These are phyloP conservation scores for Phaffia rhodozyma DNA, from an alignment of 1,284 basidiomycete species.

Conservation along the genomic window DNA sequence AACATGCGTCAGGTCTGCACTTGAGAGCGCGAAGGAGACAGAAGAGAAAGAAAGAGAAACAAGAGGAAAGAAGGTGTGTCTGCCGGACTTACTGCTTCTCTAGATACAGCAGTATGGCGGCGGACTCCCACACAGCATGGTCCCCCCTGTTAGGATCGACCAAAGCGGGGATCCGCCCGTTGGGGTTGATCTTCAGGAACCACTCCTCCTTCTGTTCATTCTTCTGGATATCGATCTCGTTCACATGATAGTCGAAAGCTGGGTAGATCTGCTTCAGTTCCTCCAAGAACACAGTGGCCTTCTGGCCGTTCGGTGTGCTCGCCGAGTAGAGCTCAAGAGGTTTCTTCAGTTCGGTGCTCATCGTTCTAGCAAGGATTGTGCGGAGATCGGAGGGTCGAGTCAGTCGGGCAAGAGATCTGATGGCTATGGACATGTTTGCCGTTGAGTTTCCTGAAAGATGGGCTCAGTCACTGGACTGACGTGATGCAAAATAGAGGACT, in stretches of 20 bases:
- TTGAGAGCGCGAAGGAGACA: no score
- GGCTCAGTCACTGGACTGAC: no score
- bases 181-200: slow-evolving; percentile 53
- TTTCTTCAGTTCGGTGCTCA: not conserved
- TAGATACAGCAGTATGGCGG: slow-evolving; percentile 51
- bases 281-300: slow-evolving; percentile 49
- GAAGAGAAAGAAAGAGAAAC: no score
- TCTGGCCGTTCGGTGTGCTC: slow-evolving; percentile 53
- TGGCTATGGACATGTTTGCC: no score
- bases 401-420: no score
- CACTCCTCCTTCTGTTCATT: slow-evolving; percentile 48
- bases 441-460: no score
- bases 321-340: slow-evolving; percentile 50
- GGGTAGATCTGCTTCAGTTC: slow-evolving; percentile 53
- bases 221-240: slow-evolving; percentile 43
- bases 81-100: slow-evolving; percentile 8
- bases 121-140: slow-evolving; percentile 54
- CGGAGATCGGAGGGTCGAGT: no score
- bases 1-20: no score
- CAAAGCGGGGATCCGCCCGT: slow-evolving; percentile 51
- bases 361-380: no score
- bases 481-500: no score
- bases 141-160: slow-evolving; percentile 43
- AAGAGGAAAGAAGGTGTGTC: no score
- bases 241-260: slow-evolving; percentile 48